Base-by-base conservation (phyloP, 345 rosid genomes). In the Garcia nutans region DNA sequence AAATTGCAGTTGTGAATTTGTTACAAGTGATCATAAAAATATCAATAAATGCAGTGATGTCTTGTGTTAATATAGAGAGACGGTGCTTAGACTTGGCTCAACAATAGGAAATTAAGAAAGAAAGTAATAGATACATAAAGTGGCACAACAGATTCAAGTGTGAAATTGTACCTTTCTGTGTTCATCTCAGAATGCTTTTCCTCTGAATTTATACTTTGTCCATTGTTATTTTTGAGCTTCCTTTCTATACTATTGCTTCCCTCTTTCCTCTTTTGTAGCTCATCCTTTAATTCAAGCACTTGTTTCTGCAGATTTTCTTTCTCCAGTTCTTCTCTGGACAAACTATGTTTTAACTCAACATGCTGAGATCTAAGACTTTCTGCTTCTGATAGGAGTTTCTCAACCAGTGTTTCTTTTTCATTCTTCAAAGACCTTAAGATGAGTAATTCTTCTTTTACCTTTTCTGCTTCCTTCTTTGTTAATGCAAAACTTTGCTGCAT, bases 291-390 rank as follows among this genome's bases (percentile, higher is more conserved):
- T 45, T 81, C 81, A 66, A 78, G 73, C 45, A 90, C 76, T 78
- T 87, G 89, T 80, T 89, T 83, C 68, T 77, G 85, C 80, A 91
- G 83, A 28, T 70, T 83, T 77, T 89, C 86, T 56, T 88, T 92
- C 90, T 92, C 93, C 74, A 68, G 59, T 79, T 90, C 84, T 84
- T 89, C 93, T 80, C 77, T 80, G 63, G 82, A 80, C 81, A 90
- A 81, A 58, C 81, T 84, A 63, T 80, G 68, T 73, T 85, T 85
- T 74, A 90, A 80, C 65, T 86, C 84, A 52, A 75, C 82, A 66
- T 86, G 81, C 74, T 86, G 90, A 67, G 72, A 57, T 74, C 82
- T 72, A 50, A 89, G 84, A 56, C 78, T 81, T 83, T 86, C 83
- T 76, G 87, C 79, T 85, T 92, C 88, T 57, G 80, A 87, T 59